Evolutionary conservation across 208 protist genomes (phyloP).

Genomic region (Trypanosoma brucei): DNA sequence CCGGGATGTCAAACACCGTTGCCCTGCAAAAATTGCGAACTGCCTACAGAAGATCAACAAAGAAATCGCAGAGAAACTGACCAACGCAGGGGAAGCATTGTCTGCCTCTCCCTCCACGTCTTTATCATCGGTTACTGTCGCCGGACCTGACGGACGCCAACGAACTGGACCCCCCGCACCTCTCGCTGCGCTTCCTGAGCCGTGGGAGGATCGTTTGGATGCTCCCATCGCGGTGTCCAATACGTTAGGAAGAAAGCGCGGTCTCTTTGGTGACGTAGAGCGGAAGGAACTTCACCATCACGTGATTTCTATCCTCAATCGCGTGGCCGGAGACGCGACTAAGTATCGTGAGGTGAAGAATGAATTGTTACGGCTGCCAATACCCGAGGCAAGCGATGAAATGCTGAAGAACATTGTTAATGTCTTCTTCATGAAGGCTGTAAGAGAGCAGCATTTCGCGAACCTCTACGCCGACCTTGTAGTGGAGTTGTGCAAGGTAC

Average conservation of each 20-base stretch:
- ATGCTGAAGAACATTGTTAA: conserved; percentile 67
- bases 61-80: neutral
- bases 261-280: conserved; percentile 70
- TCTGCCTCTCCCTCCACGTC: conserved; percentile 4
- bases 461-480: conserved; percentile 73
- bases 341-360: conserved; percentile 85
- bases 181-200: conserved; percentile 44
- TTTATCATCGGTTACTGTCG: neutral
- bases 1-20: conserved; percentile 26
- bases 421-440: conserved; percentile 78
- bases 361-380: conserved; percentile 76
- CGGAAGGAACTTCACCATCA: conserved; percentile 72
- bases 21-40: conserved; percentile 35
- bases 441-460: conserved; percentile 71
- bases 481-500: conserved; percentile 52
- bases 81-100: neutral
- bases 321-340: conserved; percentile 66
- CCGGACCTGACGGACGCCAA: too few species aligned
- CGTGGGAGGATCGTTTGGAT: conserved; percentile 67
- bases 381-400: conserved; percentile 68
- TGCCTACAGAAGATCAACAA: conserved; percentile 19
- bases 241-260: conserved; percentile 38
- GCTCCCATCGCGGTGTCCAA: conserved; percentile 56
- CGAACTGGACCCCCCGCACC: neutral
- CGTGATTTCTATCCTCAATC: conserved; percentile 81